These are phyloP conservation scores for Leishmania turanica DNA, from an alignment of 208 protist species.

Conservation along the genomic window DNA sequence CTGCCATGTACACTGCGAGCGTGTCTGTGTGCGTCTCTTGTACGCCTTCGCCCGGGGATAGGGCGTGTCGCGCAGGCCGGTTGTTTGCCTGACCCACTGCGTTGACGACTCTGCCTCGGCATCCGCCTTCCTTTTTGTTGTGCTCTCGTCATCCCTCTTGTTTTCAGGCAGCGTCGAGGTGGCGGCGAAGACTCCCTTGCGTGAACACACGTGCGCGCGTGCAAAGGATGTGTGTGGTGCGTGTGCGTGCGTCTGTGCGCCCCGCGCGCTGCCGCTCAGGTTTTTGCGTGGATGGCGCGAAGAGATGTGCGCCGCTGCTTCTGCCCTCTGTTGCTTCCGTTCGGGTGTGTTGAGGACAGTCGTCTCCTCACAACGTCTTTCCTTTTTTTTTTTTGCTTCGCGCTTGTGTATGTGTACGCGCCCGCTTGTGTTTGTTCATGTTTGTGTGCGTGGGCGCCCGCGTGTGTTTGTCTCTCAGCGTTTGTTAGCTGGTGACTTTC, in stretches of 20 bases:
- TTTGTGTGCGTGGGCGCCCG: neutral
- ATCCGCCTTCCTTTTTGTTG: conserved; percentile 3
- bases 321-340: neutral
- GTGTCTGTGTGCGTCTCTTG: neutral
- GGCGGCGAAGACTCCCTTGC: neutral
- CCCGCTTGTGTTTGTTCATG: neutral
- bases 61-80: neutral
- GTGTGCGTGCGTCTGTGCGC: neutral
- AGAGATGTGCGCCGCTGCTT: neutral
- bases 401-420: neutral
- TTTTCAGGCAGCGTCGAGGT: neutral
- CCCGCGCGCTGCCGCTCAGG: too few species aligned
- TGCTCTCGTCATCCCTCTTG: neutral
- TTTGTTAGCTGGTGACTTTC: neutral
- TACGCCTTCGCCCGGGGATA: neutral
- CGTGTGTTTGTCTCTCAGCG: neutral
- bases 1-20: neutral
- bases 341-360: neutral
- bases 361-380: neutral
- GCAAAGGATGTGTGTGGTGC: neutral
- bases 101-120: neutral
- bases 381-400: neutral
- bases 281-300: too few species aligned
- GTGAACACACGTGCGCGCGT: neutral
- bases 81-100: neutral